Evolutionary conservation across 371 early-diverging fungal species (phyloP), one percentile per base, ranked within the genome.

Genomic region (Haplosporangium sp.): DNA sequence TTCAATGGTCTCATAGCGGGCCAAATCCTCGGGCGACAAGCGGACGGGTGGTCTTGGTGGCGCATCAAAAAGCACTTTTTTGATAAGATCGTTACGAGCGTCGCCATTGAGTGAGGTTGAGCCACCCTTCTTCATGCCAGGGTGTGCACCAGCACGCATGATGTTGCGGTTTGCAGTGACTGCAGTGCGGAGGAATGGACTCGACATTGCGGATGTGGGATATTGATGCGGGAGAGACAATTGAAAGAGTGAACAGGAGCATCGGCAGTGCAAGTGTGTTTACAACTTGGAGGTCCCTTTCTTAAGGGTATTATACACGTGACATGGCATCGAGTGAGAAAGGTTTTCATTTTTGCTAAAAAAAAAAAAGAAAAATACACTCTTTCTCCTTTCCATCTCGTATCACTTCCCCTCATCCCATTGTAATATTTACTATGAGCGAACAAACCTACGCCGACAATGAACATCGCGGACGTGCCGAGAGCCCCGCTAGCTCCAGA

Each of bases 1-100:
- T 81, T 92, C 89, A 55, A 94, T 93, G 5, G 92, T 91, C 74
- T 90, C 87, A 58, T 94, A 93, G 58, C 90, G 80, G 62, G 87
- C 84, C 47, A 87, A 59, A 40, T 85, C 87, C 56, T 89, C 88
- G 16, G 83, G 82, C 50, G 85, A 83, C 46, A 83, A 53, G 51
- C 80, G 77, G 12, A 59, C 73, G 55, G 72, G 67, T 45, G 81
- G 73, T 63, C 89, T 86, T 21, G 84, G 80, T 55, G 87, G 84
- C 41, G 87, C 83, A 59, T 91, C 90, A 60, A 90, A 93, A 53
- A 93, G 83, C 6, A 92, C 87, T 70, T 89, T 88, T 59, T 90
- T 90, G 83, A 93, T 91, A 50, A 86, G 82, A 74, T 93, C 93
- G 69, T 92, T 84, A 59, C 93, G 87, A 37, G 87, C 80, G 66